Evolutionary conservation across 2,329 filamentous ascomycete species (phyloP), one percentile per base, ranked within the genome.

Genomic region (Thermothelomyces thermophilus): DNA sequence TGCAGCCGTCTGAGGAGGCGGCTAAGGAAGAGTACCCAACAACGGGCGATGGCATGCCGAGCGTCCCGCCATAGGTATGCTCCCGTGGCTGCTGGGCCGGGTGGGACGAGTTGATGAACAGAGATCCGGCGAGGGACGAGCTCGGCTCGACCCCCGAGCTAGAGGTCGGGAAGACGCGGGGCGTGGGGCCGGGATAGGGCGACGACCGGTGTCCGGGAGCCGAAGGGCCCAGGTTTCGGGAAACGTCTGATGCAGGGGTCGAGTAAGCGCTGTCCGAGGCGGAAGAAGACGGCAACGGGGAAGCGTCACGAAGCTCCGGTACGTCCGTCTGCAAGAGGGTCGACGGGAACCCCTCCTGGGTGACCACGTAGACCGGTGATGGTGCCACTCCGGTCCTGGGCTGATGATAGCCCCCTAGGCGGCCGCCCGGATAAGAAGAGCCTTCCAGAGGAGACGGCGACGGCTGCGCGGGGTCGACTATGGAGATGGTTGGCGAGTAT

Each of bases 231-330:
- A 46, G 55, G 34, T 60, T 59, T 20, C 62, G 55, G 2, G 64
- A 58, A 39, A 62, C 64, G 13, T 72, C 71, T 6, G 72, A 71
- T 13, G 44, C 54, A 16, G 72, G 69, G 2, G 74, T 73, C 2
- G 74, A 76, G 55, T 71, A 76, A 20, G 64, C 66, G 60, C 73
- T 75, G 39, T 71, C 71, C 7, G 73, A 66, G n/a, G 70, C 64
- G 11, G 74, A 74, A 3, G 73, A 73, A 3, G 73, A 73, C 3
- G 67, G 59, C 64, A 72, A 70, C 5, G 65, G 65, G 8, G 73
- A 67, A 42, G 59, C 62, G 24, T 73, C 72, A 30, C 65, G 64
- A 46, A 62, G 41, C 2, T 59, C 62, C 13, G 61, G 60, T 11
- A 57, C 42, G 45, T 58, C 66, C 51, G 64, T 60, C 41, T 60